Base-by-base conservation (phyloP, 2,329 filamentous ascomycete genomes). In the Ascochyta fabae region DNA sequence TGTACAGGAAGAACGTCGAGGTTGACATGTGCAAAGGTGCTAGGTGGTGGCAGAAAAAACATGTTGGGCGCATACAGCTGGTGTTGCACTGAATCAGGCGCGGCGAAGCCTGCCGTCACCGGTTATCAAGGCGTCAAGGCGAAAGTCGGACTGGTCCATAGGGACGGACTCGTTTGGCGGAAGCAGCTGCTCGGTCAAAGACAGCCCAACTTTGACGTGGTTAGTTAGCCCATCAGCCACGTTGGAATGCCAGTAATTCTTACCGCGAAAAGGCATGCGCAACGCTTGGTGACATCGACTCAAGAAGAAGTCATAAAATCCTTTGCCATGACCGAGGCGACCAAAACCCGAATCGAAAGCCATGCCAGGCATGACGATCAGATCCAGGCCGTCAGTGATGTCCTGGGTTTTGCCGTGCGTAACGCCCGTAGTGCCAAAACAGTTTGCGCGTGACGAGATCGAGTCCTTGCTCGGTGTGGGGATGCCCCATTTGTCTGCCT, bases 221-320 rank as follows among this genome's bases (percentile, higher is more conserved):
- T 74, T 66, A 74, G 67, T 74, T 69, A 74, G 66, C 67, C 67
- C 62, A 62, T 59, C 62, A 66, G 58, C 59, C 57, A 52, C 64
- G 69, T 61, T 58, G 41, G 58, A 66, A 70, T 64, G 61, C 39
- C 60, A 70, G 55, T 68, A 58, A 60, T 69, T 74, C 81, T 78
- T 77, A 88, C 85, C 83, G 66, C 87, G 82, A 78, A 83, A 81
- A 65, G 84, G 84, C 78, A 83, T 84, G 62, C 65, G 66, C 75
- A 75, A 74, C 61, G 67, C 69, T 62, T 76, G 75, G 75, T 83
- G 74, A 83, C 93, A 96, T 65, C 88, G 86, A 69, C 88, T 86
- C 71, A 99, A 79, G 76, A 96, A 99, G 75, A 88, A 90, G 79
- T 99, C 95, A 81, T 99, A 99, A 79, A 96, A 99, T 29, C 95